Evolutionary conservation across 108 stramenopile species (phyloP).

Genomic region (Cyclotella distinguenda): DNA sequence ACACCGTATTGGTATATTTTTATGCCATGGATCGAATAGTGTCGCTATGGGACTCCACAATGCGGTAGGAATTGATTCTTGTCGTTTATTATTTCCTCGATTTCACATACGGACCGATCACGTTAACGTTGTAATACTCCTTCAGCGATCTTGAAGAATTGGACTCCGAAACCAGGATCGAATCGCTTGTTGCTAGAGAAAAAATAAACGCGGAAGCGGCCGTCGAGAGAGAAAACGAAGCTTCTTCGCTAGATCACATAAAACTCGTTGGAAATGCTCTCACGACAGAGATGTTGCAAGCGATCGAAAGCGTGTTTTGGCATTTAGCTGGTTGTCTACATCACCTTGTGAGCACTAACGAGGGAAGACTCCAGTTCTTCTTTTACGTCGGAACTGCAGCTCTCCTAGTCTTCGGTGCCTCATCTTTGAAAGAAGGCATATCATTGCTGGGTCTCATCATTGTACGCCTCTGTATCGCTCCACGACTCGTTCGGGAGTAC

Average conservation of each 20-base stretch:
- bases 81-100: not conserved
- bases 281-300: constrained; percentile 34
- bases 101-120: not conserved
- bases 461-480: constrained; percentile 35
- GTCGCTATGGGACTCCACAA: constrained; percentile 26
- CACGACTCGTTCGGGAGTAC: constrained; percentile 54
- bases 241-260: constrained; percentile 36
- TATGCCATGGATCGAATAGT: constrained; percentile 17
- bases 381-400: constrained; percentile 37
- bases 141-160: constrained; percentile 38
- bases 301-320: constrained; percentile 44
- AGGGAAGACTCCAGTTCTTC: constrained; percentile 43
- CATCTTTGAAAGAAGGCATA: constrained; percentile 44
- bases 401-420: constrained; percentile 30
- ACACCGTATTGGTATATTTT: constrained; percentile 18
- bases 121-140: not conserved
- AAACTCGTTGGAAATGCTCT: constrained; percentile 43
- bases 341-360: constrained; percentile 33
- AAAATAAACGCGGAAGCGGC: constrained; percentile 47
- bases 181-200: constrained; percentile 38
- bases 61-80: constrained; percentile 7
- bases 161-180: constrained; percentile 27
- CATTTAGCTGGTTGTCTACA: constrained; percentile 34
- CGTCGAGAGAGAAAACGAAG: constrained; percentile 52
- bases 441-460: constrained; percentile 34